Evolutionary conservation across 192 early-diverging fungal genomes (phyloP), one percentile per base, ranked within the genome.

Genomic region (Entrophospora sp.): DNA sequence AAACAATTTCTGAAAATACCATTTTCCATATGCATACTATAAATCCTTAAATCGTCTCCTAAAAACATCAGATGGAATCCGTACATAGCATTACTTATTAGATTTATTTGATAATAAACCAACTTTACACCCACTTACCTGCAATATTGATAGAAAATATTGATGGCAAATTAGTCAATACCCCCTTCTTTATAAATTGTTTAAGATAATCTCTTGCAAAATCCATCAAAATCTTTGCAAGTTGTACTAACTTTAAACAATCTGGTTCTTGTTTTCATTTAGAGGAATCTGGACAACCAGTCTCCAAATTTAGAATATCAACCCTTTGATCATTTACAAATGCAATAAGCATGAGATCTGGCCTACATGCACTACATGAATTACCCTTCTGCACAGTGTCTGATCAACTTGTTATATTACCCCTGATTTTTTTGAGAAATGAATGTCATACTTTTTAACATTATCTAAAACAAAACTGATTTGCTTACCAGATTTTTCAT

Each of bases 71-170:
- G n/a, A n/a, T n/a, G n/a, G n/a, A n/a, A n/a, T n/a, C n/a, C n/a
- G n/a, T n/a, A n/a, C n/a, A n/a, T n/a, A n/a, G n/a, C n/a, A 9
- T 3, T 57, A 2, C 32, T 57, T 13, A 12, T 57, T 34, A 57
- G 22, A 55, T 16, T 32, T 34, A 18, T 20, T 5, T 36, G 14
- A 37, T 57, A 57, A 36, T 4, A 4, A 34, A 34, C n/a, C 16
- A 20, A 34, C 35, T 36, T 36, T 34, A 12, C 7, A 9, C 27
- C 2, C 48, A 57, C 55, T 22, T 58, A 58, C 56, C 56, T 35
- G 56, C 35, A 20, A 58, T 25, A 38, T 58, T 58, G 4, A 58
- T 58, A 58, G 56, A 24, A 58, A 58, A 58, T 38, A 58, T 58
- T 6, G 56, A 35, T 20, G 36, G 36, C 2, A 36, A 9, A 16